Evolutionary conservation across 495 filamentous ascomycete species (phyloP), one percentile per base, ranked within the genome.

Genomic region (Chaetomium cochliodes): DNA sequence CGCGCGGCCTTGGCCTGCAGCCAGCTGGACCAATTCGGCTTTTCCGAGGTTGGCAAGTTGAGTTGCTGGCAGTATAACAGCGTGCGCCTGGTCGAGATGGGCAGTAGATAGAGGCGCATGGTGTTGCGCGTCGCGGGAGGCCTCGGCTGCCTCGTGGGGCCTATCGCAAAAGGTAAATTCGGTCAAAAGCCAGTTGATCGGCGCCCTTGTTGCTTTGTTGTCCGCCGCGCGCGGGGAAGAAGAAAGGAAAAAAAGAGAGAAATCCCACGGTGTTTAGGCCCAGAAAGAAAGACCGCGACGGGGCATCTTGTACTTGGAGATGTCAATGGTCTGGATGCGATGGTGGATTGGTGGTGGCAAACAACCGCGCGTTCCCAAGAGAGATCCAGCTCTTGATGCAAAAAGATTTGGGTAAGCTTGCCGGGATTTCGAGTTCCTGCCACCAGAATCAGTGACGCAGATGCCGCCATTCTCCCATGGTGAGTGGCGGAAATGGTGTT

Each of bases 51-150:
- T 18, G 76, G 69, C 50, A 69, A 69, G 71, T 84, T 78, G 56
- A 93, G 77, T 52, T 88, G 86, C 72, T 96, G 89, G 78, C 91
- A 92, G 82, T 97, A 99, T 62, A 99, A 87, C 55, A 99, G 84
- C n/a, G 91, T 90, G 68, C 91, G 88, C 71, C 88, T 82, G 12
- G 92, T 96, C 57, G 93, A 96, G 72, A 99, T 91, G 54, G 94
- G 94, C 64, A 99, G 85, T 61, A 99, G 88, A 80, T 92, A 96
- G 73, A 99, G 85, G 76, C 92, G 90, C 94, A 99, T 98, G 58
- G 80, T 77, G 54, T 33, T 13, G 44, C 25, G 47, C 28, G 1
- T 22, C 50, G 51, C 7, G 51, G 25, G 22, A 42, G 54, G 49
- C 33, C 54, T 54, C 28, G 65, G 53, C 60, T 63, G 54, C 58